Evolutionary conservation across 768 basidiomycete species (phyloP).

Genomic region (Lentinula sp.): DNA sequence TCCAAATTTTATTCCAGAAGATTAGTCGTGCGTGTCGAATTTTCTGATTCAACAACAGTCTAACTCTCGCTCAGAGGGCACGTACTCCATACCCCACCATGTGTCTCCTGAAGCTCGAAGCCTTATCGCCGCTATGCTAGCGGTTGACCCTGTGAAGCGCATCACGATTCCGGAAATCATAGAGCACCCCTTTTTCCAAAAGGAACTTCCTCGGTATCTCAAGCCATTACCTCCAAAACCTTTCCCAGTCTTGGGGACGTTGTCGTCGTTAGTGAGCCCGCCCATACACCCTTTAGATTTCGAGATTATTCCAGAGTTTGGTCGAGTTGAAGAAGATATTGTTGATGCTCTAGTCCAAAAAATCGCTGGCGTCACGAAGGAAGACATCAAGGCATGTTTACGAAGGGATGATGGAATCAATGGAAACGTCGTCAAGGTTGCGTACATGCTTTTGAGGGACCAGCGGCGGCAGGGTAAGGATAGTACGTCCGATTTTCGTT

Average conservation of each 20-base stretch:
- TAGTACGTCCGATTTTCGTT: slow-evolving; percentile 44
- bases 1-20: slow-evolving; percentile 88
- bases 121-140: slow-evolving; percentile 86
- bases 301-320: slow-evolving; percentile 87
- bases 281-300: slow-evolving; percentile 55
- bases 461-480: slow-evolving; percentile 80
- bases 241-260: slow-evolving; percentile 69
- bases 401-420: slow-evolving; percentile 77
- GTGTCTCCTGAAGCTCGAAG: slow-evolving; percentile 72
- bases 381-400: slow-evolving; percentile 85
- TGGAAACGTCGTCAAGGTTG: slow-evolving; percentile 93
- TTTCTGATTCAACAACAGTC: not conserved
- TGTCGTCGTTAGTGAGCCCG: slow-evolving; percentile 67
- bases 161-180: slow-evolving; percentile 92
- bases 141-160: slow-evolving; percentile 90
- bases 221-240: slow-evolving; percentile 73
- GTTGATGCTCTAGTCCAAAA: slow-evolving; percentile 73
- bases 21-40: slow-evolving; percentile 69
- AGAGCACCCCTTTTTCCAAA: slow-evolving; percentile 84
- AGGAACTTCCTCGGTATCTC: slow-evolving; percentile 83
- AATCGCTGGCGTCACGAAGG: slow-evolving; percentile 70
- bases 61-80: slow-evolving; percentile 54
- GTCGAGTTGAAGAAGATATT: slow-evolving; percentile 86
- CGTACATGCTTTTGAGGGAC: slow-evolving; percentile 90
- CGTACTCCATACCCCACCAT: slow-evolving; percentile 78